Evolutionary conservation across 441 rosid genomes (phyloP).

Genomic region (Raphanus hybrid): DNA sequence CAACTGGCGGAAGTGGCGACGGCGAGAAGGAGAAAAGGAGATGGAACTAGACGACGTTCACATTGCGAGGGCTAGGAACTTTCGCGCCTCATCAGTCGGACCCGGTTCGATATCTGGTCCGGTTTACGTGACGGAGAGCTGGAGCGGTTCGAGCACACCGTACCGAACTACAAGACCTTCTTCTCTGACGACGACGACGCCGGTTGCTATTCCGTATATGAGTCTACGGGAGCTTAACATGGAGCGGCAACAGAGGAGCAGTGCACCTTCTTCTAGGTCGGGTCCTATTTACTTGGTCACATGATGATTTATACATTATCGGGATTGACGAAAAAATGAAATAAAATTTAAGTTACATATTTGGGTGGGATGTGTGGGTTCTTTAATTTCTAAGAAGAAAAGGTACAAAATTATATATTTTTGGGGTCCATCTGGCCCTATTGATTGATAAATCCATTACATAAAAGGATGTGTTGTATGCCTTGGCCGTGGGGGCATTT

Average conservation of each 20-base stretch:
- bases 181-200: constrained; percentile 52
- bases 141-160: constrained; percentile 67
- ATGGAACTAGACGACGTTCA: constrained; percentile 41
- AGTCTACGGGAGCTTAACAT: constrained; percentile 78
- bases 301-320: constrained; percentile 43
- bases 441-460: background rate
- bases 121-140: constrained; percentile 71
- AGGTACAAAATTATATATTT: background rate
- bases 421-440: background rate
- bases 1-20: constrained; percentile 52
- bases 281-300: constrained; percentile 80
- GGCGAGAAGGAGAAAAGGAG: background rate
- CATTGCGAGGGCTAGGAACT: constrained; percentile 51
- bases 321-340: constrained; percentile 13
- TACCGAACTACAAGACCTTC: constrained; percentile 50
- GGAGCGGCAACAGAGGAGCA: constrained; percentile 64
- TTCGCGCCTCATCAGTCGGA: constrained; percentile 36
- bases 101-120: constrained; percentile 64
- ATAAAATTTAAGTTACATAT: background rate
- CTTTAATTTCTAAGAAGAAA: background rate
- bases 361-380: background rate
- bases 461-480: background rate
- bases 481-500: background rate
- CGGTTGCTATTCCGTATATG: constrained; percentile 58
- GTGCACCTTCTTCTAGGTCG: constrained; percentile 47